These are phyloP conservation scores for Solanum clarkiae DNA, from an alignment of 257 asterid genomes.

Conservation along the genomic window DNA sequence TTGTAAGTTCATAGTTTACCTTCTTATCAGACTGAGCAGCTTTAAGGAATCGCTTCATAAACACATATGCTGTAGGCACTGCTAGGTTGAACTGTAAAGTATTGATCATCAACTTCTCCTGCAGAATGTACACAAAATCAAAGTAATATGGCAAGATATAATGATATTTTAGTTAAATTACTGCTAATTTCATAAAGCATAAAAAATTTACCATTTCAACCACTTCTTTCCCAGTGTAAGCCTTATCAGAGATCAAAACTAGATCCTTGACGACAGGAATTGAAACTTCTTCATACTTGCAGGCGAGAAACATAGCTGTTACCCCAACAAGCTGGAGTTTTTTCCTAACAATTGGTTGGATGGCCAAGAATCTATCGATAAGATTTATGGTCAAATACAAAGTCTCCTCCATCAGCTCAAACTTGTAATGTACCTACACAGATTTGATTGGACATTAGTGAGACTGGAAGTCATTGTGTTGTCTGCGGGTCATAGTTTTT, in stretches of 20 bases:
- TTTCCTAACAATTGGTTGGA: conserved; percentile 49
- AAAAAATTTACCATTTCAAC: conserved; percentile 49
- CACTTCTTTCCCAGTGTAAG: conserved; percentile 64
- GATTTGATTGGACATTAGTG: not conserved
- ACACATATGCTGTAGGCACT: conserved; percentile 68
- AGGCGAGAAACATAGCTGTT: conserved; percentile 84
- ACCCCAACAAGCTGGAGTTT: conserved; percentile 86
- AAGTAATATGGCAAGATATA: not conserved
- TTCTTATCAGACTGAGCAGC: conserved; percentile 66
- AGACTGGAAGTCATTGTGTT: not conserved
- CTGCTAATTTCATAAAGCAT: not conserved
- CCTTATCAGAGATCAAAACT: conserved; percentile 67
- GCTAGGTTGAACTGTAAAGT: conserved; percentile 71
- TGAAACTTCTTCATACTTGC: conserved; percentile 90
- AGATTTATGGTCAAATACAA: conserved; percentile 66
- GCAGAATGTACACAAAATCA: not conserved
- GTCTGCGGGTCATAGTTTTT: not conserved
- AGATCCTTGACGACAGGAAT: conserved; percentile 89
- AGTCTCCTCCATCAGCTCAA: conserved; percentile 94
- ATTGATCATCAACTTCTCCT: conserved; percentile 81
- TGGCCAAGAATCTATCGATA: conserved; percentile 68
- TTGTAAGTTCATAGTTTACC: conserved; percentile 20
- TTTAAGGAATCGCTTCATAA: conserved; percentile 72
- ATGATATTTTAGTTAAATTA: not conserved
- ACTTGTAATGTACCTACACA: conserved; percentile 86